Conservation (phyloP, 2,329 filamentous ascomycete species). For the Orbilia oligospora region DNA sequence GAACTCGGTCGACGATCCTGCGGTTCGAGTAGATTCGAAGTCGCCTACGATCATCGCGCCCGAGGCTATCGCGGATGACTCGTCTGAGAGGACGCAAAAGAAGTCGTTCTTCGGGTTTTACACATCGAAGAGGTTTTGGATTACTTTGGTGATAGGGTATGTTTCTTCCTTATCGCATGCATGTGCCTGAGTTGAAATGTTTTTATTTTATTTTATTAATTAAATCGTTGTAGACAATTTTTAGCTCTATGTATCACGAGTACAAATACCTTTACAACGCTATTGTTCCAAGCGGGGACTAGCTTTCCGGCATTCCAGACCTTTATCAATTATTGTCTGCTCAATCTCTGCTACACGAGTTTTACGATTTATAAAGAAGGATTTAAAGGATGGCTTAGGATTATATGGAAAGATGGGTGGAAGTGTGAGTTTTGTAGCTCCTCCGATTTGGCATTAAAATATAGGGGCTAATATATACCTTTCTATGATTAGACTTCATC, state of each 20-base stretch:
- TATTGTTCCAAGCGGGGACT: conserved; percentile 78
- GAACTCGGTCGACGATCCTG: not conserved
- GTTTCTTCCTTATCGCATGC: conserved; percentile 62
- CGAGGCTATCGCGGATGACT: conserved; percentile 33
- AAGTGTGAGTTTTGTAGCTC: conserved; percentile 72
- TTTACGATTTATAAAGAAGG: conserved; percentile 86
- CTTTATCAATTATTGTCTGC: conserved; percentile 91
- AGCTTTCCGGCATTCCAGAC: conserved; percentile 96
- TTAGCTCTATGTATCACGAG: conserved; percentile 90
- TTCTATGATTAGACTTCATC: conserved; percentile 75
- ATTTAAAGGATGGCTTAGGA: conserved; percentile 75
- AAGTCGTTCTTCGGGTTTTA: conserved; percentile 76
- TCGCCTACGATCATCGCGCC: conserved; percentile 28
- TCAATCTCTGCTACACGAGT: conserved; percentile 84
- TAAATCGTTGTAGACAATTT: conserved; percentile 72
- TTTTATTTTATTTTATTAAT: not conserved
- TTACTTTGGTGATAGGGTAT: conserved; percentile 81
- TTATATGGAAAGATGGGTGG: conserved; percentile 83
- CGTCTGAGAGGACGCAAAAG: conserved; percentile 51
- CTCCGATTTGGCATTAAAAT: too few species aligned
- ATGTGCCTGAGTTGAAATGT: not conserved
- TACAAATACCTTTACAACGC: conserved; percentile 89
- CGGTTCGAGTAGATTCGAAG: conserved; percentile 24
- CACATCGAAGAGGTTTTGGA: conserved; percentile 87
- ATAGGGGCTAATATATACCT: too few species aligned